Evolutionary conservation across 78 protist species (phyloP), one percentile per base, ranked within the genome.

Genomic region (Emiliania huxleyi): DNA sequence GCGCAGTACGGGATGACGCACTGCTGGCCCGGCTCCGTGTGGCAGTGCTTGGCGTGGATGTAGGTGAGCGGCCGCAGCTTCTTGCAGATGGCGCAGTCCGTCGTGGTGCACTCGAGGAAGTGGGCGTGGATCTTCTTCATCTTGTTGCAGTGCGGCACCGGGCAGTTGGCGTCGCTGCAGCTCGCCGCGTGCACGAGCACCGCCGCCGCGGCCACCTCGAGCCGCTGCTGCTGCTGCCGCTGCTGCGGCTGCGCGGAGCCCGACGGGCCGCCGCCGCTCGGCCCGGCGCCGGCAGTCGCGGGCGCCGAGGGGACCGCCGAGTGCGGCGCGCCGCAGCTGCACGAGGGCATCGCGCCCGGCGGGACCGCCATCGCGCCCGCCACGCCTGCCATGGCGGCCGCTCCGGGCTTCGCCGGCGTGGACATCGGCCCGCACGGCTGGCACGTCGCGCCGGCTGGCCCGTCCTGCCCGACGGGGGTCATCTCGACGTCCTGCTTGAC

Each of bases 31-130:
- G 55, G 21, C 26, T 6, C 23, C 25, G 26, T 1, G n/a, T 15
- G 4, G 75, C 93, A 91, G 77, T 75, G 90, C 77, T 77, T 91
- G 81, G 93, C 93, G 75, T 91, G 93, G 77, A 44, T 48, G 79
- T 40, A 91, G 33, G 48, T 77, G 23, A 77, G 93, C 22, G 62
- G 62, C 33, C 1, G 1, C 22, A 46, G 93, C 73, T 90, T 83
- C 87, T 69, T 73, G 87, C 93, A 90, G 1, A 40, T 35, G 49
- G 22, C 40, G 89, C 73, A 75, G 89, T 25, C 84, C 55, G 46
- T 22, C 29, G 33, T 25, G 46, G 19, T 37, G 89, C 93, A 91
- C 79, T 29, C 29, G 26, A 48, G 40, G 40, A 56, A 48, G 93
- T 91, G 93, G 2, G 35, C 19, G 42, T 77, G 48, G 44, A 75